Evolutionary conservation across 2,329 filamentous ascomycete species (phyloP).

Genomic region (Lecanosticta acicola): DNA sequence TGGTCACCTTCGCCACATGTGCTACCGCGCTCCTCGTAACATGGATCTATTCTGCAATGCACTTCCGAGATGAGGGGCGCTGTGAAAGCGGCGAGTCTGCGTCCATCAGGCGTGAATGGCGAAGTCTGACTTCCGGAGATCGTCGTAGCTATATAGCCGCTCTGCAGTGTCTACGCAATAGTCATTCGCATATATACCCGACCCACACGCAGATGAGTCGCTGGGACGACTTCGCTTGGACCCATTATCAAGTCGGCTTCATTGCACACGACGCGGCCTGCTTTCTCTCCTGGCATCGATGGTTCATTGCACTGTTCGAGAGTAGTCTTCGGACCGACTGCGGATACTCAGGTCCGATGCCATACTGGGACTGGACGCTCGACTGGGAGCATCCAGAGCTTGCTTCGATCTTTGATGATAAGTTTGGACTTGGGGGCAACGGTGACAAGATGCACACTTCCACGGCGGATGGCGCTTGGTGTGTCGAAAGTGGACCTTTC

Average conservation of each 20-base stretch:
- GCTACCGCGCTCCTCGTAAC: no score
- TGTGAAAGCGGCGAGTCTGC: no score
- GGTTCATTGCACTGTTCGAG: conserved; percentile 23
- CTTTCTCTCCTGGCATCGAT: conserved; percentile 27
- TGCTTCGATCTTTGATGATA: conserved; percentile 10
- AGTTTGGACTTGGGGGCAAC: conserved; percentile 15
- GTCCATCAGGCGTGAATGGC: conserved; percentile 25
- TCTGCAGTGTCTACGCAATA: conserved; percentile 21
- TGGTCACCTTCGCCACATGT: no score
- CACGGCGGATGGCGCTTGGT: no score
- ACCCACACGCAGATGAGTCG: no score
- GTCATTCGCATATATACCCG: conserved; percentile 19
- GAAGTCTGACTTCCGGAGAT: conserved; percentile 14
- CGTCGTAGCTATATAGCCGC: conserved; percentile 22
- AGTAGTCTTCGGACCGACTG: conserved; percentile 18
- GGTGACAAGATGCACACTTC: not conserved
- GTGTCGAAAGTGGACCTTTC: not conserved
- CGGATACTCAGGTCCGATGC: conserved; percentile 17
- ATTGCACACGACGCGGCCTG: conserved; percentile 15
- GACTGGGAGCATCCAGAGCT: conserved; percentile 11
- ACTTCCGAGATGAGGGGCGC: no score
- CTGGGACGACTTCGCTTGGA: no score
- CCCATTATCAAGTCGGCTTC: no score
- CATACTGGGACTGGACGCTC: conserved; percentile 26
- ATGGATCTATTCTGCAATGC: no score